A percentile compares a stretch with the other conserved stretches of the same genome.
phyloP scores from a whole-genome alignment of 352 stramenopile species.

The Phytophthora syringae region DNA sequence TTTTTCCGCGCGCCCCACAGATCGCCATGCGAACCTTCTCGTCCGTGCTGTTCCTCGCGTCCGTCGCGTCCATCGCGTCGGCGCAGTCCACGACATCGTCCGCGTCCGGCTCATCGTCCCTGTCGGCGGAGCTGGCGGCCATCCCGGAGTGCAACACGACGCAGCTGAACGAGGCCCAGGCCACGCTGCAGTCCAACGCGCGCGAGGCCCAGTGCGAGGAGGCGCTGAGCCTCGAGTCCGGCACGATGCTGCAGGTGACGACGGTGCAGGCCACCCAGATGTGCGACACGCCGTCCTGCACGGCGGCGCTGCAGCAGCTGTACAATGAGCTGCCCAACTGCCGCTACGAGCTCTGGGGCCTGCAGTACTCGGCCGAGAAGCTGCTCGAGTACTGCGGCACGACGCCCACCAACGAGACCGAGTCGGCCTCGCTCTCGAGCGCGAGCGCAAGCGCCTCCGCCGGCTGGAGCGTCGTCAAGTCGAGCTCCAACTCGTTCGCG shows the following conservation, averaged over 20 bases:
- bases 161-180: slow-evolving; percentile 46
- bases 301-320: slow-evolving; percentile 56
- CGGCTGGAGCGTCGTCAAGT: slow-evolving; percentile 31
- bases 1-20: slow-evolving; percentile 14
- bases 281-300: slow-evolving; percentile 55
- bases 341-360: slow-evolving; percentile 56
- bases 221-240: slow-evolving; percentile 26
- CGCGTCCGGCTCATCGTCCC: slow-evolving; percentile 17
- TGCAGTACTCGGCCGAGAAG: slow-evolving; percentile 47
- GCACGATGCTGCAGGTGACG: slow-evolving; percentile 59
- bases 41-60: slow-evolving; percentile 26
- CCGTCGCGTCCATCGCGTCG: slow-evolving; percentile 17
- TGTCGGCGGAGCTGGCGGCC: slow-evolving; percentile 42
- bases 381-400: slow-evolving; percentile 62
- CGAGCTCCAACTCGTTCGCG: slow-evolving; percentile 42
- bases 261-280: slow-evolving; percentile 43
- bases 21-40: slow-evolving; percentile 27
- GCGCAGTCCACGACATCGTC: slow-evolving; percentile 25
- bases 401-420: slow-evolving; percentile 42
- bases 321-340: slow-evolving; percentile 71
- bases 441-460: slow-evolving; percentile 27
- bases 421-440: slow-evolving; percentile 14
- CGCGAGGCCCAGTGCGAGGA: slow-evolving; percentile 62
- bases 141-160: slow-evolving; percentile 53
- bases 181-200: slow-evolving; percentile 52